phyloP scores from a whole-genome alignment of 805 yeast species.

The Hanseniaspora jakobsenii region DNA sequence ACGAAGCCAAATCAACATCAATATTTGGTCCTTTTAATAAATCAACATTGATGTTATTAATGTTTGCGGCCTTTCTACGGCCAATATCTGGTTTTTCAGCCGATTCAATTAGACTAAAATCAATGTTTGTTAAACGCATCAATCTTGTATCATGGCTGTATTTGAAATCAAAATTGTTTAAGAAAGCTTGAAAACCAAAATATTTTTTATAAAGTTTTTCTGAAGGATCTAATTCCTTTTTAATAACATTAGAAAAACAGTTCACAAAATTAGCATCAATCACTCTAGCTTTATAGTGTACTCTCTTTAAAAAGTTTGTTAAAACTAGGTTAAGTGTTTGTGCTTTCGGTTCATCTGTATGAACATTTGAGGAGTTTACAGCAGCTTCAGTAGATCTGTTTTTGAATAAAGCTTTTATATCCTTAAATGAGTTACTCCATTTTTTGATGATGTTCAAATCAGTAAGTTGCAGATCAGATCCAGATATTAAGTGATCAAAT shows the following conservation, averaged over 20 bases:
- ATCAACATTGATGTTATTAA: conserved; percentile 18
- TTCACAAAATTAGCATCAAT: conserved; percentile 3
- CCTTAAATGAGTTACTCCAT: no score
- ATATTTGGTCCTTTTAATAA: conserved; percentile 14
- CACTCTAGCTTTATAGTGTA: conserved; percentile 1
- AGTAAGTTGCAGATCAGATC: background rate
- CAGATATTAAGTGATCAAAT: conserved; percentile 6
- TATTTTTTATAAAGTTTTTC: conserved; percentile 14
- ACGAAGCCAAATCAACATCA: background rate
- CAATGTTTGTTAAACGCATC: background rate
- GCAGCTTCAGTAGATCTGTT: no score
- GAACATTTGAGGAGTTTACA: no score
- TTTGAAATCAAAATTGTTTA: conserved; percentile 12
- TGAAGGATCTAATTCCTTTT: conserved; percentile 22
- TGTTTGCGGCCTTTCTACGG: conserved; percentile 17
- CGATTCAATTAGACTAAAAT: background rate
- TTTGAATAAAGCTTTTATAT: no score
- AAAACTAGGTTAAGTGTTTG: no score
- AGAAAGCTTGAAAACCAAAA: conserved; percentile 21
- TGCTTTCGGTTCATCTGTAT: no score
- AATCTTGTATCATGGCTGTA: background rate
- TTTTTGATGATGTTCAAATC: conserved; percentile 2
- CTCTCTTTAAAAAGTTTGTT: background rate
- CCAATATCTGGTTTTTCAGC: conserved; percentile 8
- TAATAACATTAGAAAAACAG: conserved; percentile 13